Base-by-base conservation (phyloP, 257 asterid genomes). In the Eucommia ulmoides region DNA sequence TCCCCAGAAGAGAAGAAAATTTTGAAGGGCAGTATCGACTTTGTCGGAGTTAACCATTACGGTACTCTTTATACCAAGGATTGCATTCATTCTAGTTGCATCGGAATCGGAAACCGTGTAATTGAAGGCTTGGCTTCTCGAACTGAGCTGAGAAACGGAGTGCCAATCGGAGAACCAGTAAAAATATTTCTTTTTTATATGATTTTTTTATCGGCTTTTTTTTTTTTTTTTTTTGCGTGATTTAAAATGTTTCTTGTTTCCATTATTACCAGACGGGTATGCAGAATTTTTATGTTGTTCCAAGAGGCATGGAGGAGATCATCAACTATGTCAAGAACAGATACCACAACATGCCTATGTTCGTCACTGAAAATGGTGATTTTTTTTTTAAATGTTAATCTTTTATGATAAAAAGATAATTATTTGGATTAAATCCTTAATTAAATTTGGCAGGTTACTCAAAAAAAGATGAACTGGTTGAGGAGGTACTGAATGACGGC, bases 111-210 rank as follows among this genome's bases (percentile, higher is more conserved):
- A 21, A 69, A 85, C 50, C 85, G 79, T 19, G 66, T 89, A 1
- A 61, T 84, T 53, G 57, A 55, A 18, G 94, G 94, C n/a, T 80
- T 72, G 46, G 70, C 77, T 45, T 46, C 23, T 49, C 61, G 73
- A 12, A 54, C 62, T 3, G 71, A 58, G 35, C 64, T 64, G 22
- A 71, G 71, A 48, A 44, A 85, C 47, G 97, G 96, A 1, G 71
- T 82, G 50, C 20, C 59, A 4, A 88, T 88, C n/a, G 95, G 97
- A 20, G 94, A 78, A 29, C 80, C 45, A 20, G 97, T 84, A 76
- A 3, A 71, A 53, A 18, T 44, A 19, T 29, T 22, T 35, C 3
- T 10, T 35, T 3, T 18, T 35, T 35, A 18, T 49, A 22, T 49
- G 8, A 22, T 35, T 49, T 38, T n/a, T n/a, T n/a, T n/a, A n/a